Evolutionary conservation across 768 basidiomycete species (phyloP).

Genomic region (Chiua virens): DNA sequence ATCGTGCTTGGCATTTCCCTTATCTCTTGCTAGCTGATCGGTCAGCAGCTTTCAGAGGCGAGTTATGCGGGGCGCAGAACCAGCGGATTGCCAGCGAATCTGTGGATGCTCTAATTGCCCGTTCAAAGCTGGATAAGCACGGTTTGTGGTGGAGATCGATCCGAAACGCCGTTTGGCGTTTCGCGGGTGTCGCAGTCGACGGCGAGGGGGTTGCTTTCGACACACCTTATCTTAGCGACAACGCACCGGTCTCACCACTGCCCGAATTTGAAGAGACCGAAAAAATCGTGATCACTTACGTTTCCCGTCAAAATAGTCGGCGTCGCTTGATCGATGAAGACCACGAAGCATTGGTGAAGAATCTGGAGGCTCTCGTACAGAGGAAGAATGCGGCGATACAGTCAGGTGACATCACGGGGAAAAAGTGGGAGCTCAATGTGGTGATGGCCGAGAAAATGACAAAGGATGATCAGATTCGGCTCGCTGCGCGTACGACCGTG

Average conservation of each 20-base stretch:
- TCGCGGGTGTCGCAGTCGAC: constrained; percentile 50
- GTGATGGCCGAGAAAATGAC: constrained; percentile 63
- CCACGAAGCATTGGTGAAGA: constrained; percentile 53
- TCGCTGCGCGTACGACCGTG: constrained; percentile 70
- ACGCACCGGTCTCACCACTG: not conserved
- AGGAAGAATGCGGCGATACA: constrained; percentile 30
- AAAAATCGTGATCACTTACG: constrained; percentile 68
- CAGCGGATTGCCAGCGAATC: constrained; percentile 76
- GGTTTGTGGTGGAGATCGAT: constrained; percentile 83
- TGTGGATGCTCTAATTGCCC: constrained; percentile 47
- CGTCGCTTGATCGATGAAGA: constrained; percentile 54
- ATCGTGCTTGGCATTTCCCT: constrained; percentile 70
- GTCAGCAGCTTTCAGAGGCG: constrained; percentile 71
- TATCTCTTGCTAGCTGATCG: constrained; percentile 70
- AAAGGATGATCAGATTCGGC: constrained; percentile 72
- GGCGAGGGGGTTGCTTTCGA: constrained; percentile 33
- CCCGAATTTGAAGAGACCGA: constrained; percentile 40
- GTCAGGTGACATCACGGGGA: constrained; percentile 3
- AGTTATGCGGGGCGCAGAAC: constrained; percentile 58
- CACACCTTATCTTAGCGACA: not conserved
- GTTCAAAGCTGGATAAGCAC: constrained; percentile 30
- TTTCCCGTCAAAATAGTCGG: constrained; percentile 60
- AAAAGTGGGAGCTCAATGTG: constrained; percentile 60
- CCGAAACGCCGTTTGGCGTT: constrained; percentile 61
- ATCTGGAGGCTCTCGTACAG: constrained; percentile 50